These are phyloP conservation scores for Xylaria sp. DNA, from an alignment of 2,329 filamentous ascomycete species.

Conservation along the genomic window DNA sequence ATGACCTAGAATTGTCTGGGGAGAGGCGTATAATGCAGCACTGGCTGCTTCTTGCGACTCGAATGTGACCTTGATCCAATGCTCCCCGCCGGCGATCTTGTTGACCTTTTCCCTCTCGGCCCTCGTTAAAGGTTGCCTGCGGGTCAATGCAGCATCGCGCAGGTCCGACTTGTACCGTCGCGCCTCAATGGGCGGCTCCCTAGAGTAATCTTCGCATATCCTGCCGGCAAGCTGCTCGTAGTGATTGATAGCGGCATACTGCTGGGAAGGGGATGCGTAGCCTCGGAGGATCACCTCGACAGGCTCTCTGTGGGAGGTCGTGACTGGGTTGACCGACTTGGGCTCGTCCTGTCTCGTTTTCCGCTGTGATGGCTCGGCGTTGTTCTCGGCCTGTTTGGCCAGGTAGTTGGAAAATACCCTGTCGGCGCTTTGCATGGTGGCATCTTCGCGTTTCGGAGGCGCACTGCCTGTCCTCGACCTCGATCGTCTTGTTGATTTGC, in stretches of 20 bases:
- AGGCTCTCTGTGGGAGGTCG: constrained; percentile 53
- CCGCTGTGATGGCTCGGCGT: constrained; percentile 44
- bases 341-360: constrained; percentile 54
- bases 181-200: constrained; percentile 78
- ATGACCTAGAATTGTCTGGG: constrained; percentile 76
- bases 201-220: constrained; percentile 93
- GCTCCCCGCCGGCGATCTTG: constrained; percentile 81
- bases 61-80: constrained; percentile 92
- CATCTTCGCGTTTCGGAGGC: constrained; percentile 67
- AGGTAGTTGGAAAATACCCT: constrained; percentile 70
- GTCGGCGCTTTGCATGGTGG: constrained; percentile 69
- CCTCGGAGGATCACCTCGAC: constrained; percentile 87
- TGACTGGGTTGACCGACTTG: constrained; percentile 41
- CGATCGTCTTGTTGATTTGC: constrained; percentile 72
- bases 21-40: constrained; percentile 74
- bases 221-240: constrained; percentile 87
- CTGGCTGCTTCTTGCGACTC: constrained; percentile 78
- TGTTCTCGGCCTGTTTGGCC: constrained; percentile 52
- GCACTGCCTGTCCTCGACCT: constrained; percentile 68
- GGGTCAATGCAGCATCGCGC: constrained; percentile 75
- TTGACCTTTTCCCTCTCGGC: constrained; percentile 84
- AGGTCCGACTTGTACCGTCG: constrained; percentile 78
- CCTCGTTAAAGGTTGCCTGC: constrained; percentile 70
- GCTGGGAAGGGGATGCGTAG: constrained; percentile 70
- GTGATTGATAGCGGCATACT: constrained; percentile 89